Conservation (phyloP, 805 yeast species). For the Huiozyma naganishii region DNA sequence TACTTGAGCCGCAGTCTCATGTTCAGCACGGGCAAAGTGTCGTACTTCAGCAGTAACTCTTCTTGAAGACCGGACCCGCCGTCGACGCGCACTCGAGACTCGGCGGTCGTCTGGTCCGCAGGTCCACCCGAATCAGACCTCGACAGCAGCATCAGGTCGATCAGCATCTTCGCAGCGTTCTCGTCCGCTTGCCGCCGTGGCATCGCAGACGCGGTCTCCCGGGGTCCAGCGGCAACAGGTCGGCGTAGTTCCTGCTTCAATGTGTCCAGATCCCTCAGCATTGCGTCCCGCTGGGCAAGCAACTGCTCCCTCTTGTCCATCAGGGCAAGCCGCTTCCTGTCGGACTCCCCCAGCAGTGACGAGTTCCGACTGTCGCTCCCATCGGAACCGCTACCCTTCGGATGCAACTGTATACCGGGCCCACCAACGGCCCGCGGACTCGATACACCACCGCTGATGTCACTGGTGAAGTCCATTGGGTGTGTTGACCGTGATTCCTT, state of each 20-base stretch:
- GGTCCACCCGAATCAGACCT: background rate
- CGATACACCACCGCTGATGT: constrained; percentile 4
- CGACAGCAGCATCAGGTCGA: constrained; percentile 9
- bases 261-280: constrained; percentile 11
- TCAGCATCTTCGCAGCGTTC: constrained; percentile 6
- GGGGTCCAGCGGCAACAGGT: background rate
- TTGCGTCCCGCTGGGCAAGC: constrained; percentile 9
- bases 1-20: constrained; percentile 13
- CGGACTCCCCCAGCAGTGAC: constrained; percentile 8
- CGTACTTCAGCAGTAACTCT: constrained; percentile 17
- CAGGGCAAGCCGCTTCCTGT: constrained; percentile 8
- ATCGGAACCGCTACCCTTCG: background rate
- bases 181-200: constrained; percentile 1
- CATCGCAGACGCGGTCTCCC: background rate
- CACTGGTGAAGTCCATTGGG: constrained; percentile 21
- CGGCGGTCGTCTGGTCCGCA: background rate
- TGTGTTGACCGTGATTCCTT: background rate
- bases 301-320: constrained; percentile 15
- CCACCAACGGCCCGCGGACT: constrained; percentile 2
- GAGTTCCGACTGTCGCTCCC: background rate
- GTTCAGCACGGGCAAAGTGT: constrained; percentile 21
- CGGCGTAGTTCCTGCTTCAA: constrained; percentile 2
- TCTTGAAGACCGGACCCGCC: constrained; percentile 11
- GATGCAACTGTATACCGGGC: background rate
- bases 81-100: constrained; percentile 4